Conservation (phyloP, 495 filamentous ascomycete genomes). For the Parmelia sp. region DNA sequence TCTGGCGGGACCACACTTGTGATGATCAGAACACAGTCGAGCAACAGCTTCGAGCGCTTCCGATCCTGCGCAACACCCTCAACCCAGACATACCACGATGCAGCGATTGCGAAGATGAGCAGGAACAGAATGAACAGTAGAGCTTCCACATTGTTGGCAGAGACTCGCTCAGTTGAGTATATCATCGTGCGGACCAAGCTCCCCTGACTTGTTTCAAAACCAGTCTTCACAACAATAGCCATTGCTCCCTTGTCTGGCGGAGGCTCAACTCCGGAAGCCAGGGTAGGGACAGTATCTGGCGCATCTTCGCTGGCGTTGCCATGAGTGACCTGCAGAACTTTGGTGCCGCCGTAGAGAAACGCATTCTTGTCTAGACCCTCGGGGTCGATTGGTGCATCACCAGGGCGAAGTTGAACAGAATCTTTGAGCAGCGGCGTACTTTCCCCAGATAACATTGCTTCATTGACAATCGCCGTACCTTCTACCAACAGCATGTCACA, state of each 20-base stretch:
- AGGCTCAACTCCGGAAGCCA: constrained; percentile 65
- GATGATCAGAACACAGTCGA: constrained; percentile 95
- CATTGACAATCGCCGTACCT: constrained; percentile 95
- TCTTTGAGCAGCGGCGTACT: constrained; percentile 96
- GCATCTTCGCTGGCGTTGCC: constrained; percentile 61
- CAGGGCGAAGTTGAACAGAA: constrained; percentile 84
- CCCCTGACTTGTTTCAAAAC: constrained; percentile 97
- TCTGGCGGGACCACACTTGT: constrained; percentile 97
- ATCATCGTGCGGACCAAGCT: constrained; percentile 99
- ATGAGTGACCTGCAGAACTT: constrained; percentile 92
- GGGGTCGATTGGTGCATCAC: constrained; percentile 74
- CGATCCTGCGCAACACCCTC: constrained; percentile 89
- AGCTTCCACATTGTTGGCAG: constrained; percentile 92
- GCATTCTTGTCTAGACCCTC: constrained; percentile 95
- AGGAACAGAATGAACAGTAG: constrained; percentile 95
- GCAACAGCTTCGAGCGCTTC: constrained; percentile 91
- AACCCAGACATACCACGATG: constrained; percentile 99
- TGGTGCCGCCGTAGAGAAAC: constrained; percentile 94
- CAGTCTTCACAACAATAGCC: constrained; percentile 92
- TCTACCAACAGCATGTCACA: constrained; percentile 96
- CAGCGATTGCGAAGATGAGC: constrained; percentile 89
- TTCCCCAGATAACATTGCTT: constrained; percentile 98
- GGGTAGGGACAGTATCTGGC: constrained; percentile 50
- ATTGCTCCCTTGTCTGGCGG: constrained; percentile 88
- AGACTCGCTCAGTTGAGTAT: constrained; percentile 97